These are phyloP conservation scores for Claviceps sp. DNA, from an alignment of 2,329 filamentous ascomycete species.

Conservation along the genomic window DNA sequence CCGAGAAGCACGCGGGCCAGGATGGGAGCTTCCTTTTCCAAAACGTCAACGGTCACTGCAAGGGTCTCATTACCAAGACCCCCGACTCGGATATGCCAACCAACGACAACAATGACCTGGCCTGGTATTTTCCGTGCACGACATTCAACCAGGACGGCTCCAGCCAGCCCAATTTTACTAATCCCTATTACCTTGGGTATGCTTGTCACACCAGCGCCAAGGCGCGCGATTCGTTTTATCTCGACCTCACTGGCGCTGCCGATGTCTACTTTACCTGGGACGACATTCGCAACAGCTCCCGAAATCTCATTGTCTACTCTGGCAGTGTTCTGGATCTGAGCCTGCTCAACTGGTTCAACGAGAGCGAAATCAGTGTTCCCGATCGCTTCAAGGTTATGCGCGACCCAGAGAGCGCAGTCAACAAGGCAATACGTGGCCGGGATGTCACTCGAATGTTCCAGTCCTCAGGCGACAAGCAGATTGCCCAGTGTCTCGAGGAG, in stretches of 20 bases:
- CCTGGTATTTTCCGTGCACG: conserved; percentile 94
- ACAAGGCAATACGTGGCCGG: conserved; percentile 58
- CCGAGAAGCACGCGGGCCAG: conserved; percentile 67
- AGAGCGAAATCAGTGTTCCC: conserved; percentile 62
- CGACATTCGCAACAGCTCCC: conserved; percentile 75
- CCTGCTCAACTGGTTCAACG: conserved; percentile 82
- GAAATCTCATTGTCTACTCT: conserved; percentile 89
- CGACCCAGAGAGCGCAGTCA: conserved; percentile 45
- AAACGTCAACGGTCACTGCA: conserved; percentile 95
- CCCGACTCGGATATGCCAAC: conserved; percentile 65
- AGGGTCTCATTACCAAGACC: conserved; percentile 67
- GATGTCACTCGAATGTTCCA: conserved; percentile 87
- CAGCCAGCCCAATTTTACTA: conserved; percentile 57
- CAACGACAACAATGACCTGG: conserved; percentile 57
- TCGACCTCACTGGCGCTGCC: conserved; percentile 49
- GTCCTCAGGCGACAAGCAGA: conserved; percentile 59
- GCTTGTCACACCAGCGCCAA: conserved; percentile 67
- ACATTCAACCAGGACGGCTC: conserved; percentile 92
- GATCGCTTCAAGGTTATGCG: conserved; percentile 67
- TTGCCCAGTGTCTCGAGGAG: conserved; percentile 78
- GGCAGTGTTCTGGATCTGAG: conserved; percentile 86
- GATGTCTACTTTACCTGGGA: conserved; percentile 97
- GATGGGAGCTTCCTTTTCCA: conserved; percentile 97
- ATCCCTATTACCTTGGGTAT: conserved; percentile 70
- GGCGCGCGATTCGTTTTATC: conserved; percentile 65